Conservation (phyloP, 768 basidiomycete species). For the Sporobolomyces pararoseus region DNA sequence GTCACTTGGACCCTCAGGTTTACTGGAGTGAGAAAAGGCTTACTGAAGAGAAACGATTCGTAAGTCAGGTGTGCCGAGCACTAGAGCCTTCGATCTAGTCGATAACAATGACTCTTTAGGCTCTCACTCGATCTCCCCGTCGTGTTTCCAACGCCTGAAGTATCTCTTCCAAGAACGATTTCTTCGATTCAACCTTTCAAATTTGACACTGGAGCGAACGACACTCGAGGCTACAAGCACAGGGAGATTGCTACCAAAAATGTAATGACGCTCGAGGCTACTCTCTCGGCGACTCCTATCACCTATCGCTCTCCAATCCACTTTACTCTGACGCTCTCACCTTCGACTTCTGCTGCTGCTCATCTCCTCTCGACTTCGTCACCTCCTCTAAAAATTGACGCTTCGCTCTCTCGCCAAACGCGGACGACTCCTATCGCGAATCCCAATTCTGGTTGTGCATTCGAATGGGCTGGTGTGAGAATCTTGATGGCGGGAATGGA, state of each 20-base stretch:
- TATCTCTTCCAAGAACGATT: neutral
- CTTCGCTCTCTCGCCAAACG: slow-evolving; percentile 10
- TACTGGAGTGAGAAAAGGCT: slow-evolving; percentile 11
- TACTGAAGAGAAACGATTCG: slow-evolving; percentile 19
- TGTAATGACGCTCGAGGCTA: neutral
- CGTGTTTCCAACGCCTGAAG: neutral
- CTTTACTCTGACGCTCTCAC: slow-evolving; percentile 16
- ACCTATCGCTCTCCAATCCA: neutral
- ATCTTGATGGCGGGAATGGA: neutral
- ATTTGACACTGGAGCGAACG: neutral
- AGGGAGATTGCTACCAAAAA: too few species aligned
- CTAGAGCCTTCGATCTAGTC: too few species aligned
- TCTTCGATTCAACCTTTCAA: neutral
- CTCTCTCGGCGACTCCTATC: slow-evolving; percentile 2
- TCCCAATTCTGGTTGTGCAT: neutral
- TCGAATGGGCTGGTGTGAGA: slow-evolving; percentile 15
- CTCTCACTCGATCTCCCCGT: slow-evolving; percentile 11
- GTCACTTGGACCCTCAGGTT: slow-evolving; percentile 22
- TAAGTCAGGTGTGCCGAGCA: neutral
- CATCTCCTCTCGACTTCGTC: neutral
- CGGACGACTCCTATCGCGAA: slow-evolving; percentile 26
- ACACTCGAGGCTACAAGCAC: neutral
- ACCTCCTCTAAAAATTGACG: neutral
- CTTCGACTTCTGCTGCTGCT: neutral
- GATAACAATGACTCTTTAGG: too few species aligned